Evolutionary conservation across 257 asterid species (phyloP).

Genomic region (Anisodus acutangulus): DNA sequence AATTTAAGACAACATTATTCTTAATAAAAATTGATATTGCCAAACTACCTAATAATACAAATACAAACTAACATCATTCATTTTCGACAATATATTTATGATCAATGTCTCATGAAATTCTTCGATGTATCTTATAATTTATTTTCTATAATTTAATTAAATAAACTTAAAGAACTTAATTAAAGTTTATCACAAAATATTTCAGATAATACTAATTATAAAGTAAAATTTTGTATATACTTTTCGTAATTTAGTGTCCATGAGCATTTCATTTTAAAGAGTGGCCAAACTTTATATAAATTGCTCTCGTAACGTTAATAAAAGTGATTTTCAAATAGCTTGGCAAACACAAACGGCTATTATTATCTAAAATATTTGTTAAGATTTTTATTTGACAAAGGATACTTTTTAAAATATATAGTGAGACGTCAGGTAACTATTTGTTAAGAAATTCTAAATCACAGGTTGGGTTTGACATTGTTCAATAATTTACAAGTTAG

Average conservation of each 20-base stretch:
- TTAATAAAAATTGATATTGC: neutral
- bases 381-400: neutral
- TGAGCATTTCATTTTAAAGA: neutral
- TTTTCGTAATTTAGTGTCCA: neutral
- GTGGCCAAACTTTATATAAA: neutral
- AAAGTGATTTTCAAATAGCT: neutral
- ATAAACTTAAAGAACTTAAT: no score
- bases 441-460: neutral
- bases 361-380: neutral
- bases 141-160: neutral
- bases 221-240: neutral
- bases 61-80: neutral
- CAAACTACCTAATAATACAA: neutral
- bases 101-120: neutral
- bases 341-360: neutral
- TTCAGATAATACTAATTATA: neutral
- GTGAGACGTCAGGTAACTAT: neutral
- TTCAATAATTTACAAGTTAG: neutral
- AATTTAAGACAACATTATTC: neutral
- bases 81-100: neutral
- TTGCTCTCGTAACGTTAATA: neutral
- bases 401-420: neutral
- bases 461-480: neutral
- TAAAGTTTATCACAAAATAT: no score
- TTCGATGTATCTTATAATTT: neutral